Evolutionary conservation across 345 rosid species (phyloP).

Genomic region (Trapa bicornis): DNA sequence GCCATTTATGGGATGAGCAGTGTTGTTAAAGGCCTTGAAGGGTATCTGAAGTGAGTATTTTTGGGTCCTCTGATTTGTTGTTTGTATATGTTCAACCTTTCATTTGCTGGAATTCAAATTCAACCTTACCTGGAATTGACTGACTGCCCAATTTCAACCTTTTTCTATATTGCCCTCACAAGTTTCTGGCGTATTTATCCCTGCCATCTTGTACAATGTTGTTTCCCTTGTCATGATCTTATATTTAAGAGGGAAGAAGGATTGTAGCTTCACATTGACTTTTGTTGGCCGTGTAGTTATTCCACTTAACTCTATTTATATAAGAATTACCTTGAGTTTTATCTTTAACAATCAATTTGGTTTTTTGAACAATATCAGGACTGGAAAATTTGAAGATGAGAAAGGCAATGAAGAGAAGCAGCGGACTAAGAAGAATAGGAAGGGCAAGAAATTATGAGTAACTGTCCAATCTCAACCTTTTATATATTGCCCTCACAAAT

Average conservation of each 20-base stretch:
- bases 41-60: conserved; percentile 3
- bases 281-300: background rate
- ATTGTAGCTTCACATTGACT: background rate
- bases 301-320: background rate
- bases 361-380: background rate
- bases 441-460: background rate
- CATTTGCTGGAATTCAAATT: background rate
- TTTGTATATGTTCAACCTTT: background rate
- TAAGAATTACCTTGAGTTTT: background rate
- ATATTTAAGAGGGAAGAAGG: background rate
- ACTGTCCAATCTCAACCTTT: background rate
- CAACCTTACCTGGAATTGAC: background rate
- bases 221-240: background rate
- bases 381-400: background rate
- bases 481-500: background rate
- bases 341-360: background rate
- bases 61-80: background rate
- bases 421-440: too few species aligned
- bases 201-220: background rate
- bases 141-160: background rate
- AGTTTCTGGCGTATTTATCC: background rate
- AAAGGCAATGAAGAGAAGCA: background rate
- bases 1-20: conserved; percentile 8
- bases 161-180: background rate
- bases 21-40: conserved; percentile 8